A percentile compares a stretch with the other conserved stretches of the same genome.
Evolutionary conservation across 768 basidiomycete genomes (phyloP).

Genomic region (Hirschioporus abietinus): DNA sequence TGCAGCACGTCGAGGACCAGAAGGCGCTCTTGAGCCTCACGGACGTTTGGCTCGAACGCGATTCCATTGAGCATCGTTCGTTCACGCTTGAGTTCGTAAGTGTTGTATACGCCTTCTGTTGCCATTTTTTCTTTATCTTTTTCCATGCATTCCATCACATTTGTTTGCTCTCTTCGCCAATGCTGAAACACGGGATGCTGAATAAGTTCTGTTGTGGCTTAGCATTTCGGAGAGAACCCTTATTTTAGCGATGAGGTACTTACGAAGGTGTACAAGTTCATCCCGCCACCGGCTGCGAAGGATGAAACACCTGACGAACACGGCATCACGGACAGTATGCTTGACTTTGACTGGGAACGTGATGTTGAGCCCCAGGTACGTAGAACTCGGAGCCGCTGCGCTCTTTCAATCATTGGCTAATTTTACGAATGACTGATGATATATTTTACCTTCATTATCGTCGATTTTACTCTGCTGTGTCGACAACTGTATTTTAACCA

Average conservation of each 20-base stretch:
- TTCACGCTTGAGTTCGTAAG: conserved; percentile 88
- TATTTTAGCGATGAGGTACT: conserved; percentile 72
- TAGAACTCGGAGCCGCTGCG: conserved; percentile 1
- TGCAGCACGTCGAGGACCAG: conserved; percentile 71
- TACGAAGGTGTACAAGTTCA: conserved; percentile 79
- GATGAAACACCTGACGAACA: conserved; percentile 61
- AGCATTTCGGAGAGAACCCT: conserved; percentile 86
- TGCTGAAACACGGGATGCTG: background rate
- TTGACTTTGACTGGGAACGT: conserved; percentile 76
- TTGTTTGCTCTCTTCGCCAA: no score
- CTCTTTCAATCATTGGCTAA: background rate
- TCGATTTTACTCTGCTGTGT: no score
- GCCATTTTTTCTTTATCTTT: conserved; percentile 4
- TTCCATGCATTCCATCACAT: background rate
- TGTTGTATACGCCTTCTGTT: conserved; percentile 18
- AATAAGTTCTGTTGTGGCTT: conserved; percentile 6
- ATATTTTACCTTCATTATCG: background rate
- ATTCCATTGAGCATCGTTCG: conserved; percentile 68
- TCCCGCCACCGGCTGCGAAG: conserved; percentile 46
- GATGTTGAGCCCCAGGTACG: conserved; percentile 65
- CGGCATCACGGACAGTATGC: conserved; percentile 72
- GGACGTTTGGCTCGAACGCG: conserved; percentile 78
- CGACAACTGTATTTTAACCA: background rate
- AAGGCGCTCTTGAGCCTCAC: conserved; percentile 79
- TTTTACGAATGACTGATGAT: background rate